These are phyloP conservation scores for Sphaerostilbella broomeana DNA, from an alignment of 2,329 filamentous ascomycete genomes.

Conservation along the genomic window DNA sequence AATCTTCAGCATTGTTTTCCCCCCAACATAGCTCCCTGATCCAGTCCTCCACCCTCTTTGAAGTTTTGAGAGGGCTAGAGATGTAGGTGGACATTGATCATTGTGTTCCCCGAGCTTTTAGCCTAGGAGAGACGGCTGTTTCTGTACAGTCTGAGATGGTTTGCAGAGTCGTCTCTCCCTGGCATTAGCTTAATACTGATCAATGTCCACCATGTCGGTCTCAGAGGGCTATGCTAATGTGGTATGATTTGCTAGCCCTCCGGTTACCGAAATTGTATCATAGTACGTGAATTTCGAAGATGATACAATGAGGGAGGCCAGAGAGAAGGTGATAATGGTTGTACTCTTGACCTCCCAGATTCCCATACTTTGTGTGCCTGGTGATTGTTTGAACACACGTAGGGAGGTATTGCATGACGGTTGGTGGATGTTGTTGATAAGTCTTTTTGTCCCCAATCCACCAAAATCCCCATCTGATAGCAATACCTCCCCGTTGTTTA, in stretches of 20 bases:
- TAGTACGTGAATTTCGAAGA: neutral
- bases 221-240: neutral
- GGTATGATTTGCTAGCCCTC: neutral
- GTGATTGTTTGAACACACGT: neutral
- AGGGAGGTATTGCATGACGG: too few species aligned
- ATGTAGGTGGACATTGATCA: constrained; percentile 1
- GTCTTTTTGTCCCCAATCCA: too few species aligned
- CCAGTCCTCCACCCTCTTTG: too few species aligned
- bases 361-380: neutral
- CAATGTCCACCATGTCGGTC: constrained; percentile 2
- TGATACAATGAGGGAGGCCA: constrained; percentile 3
- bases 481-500: too few species aligned
- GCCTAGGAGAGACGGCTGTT: neutral
- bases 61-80: neutral
- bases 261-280: neutral
- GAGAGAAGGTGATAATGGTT: neutral
- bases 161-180: neutral
- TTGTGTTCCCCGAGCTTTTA: neutral
- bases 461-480: too few species aligned
- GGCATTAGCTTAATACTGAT: neutral
- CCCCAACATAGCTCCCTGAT: too few species aligned
- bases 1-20: too few species aligned
- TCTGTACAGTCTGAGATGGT: neutral
- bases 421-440: too few species aligned
- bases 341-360: constrained; percentile 3